Percentiles rank a stretch among this genome's conserved stretches.
Evolutionary conservation across 176 grass and related monocot species (phyloP).

Genomic region (Metroxylon sagu): DNA sequence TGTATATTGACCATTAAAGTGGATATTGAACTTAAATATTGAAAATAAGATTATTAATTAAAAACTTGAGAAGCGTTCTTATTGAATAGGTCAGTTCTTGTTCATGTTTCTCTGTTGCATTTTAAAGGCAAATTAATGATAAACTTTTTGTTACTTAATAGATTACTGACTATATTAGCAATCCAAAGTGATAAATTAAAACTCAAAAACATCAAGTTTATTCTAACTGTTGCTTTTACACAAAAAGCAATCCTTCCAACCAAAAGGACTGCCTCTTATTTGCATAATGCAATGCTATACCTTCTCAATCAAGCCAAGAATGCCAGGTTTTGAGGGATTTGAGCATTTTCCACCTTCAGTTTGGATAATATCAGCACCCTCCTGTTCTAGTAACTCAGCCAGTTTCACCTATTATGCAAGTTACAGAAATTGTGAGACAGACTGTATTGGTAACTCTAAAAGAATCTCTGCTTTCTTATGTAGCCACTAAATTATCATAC

Average conservation of each 20-base stretch:
- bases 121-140: no score
- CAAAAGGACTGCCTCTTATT: no score
- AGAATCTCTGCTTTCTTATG: neutral
- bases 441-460: neutral
- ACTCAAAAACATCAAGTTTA: neutral
- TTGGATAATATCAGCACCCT: constrained; percentile 84
- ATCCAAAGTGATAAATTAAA: neutral
- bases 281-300: constrained; percentile 15
- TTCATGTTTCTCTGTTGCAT: no score
- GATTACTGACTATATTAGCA: no score
- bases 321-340: constrained; percentile 61
- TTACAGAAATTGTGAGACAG: neutral
- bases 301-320: constrained; percentile 91
- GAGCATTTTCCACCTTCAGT: constrained; percentile 89
- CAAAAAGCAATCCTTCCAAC: no score
- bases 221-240: no score
- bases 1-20: no score
- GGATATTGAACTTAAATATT: no score
- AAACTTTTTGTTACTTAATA: no score
- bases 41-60: no score
- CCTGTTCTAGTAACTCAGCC: constrained; percentile 78
- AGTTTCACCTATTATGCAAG: constrained; percentile 48
- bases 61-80: no score
- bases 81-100: no score
- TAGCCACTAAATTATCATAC: constrained; percentile 23